Conservation (phyloP, 768 basidiomycete genomes). For the Infundibulicybe gibba region DNA sequence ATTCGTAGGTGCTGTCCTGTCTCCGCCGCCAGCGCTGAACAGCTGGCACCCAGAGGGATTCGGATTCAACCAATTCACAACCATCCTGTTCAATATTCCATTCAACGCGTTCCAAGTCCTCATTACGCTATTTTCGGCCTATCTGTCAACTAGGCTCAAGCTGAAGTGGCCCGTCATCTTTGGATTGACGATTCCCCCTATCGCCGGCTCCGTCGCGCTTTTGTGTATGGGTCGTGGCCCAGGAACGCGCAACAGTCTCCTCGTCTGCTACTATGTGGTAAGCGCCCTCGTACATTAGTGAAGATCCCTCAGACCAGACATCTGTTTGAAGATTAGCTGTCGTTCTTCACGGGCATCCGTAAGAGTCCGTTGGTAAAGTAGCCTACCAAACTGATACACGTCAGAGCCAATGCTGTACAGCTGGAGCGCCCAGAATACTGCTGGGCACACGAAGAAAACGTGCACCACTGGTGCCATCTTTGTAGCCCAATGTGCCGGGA, state of each 20-base stretch:
- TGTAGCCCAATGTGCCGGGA: conserved; percentile 41
- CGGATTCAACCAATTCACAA: conserved; percentile 35
- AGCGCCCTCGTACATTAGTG: conserved; percentile 1
- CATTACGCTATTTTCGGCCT: conserved; percentile 30
- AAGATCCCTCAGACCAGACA: too few relatives aligned
- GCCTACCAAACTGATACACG: background rate
- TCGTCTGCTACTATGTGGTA: conserved; percentile 37
- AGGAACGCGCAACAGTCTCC: conserved; percentile 21
- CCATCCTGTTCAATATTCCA: conserved; percentile 46
- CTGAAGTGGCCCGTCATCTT: conserved; percentile 38
- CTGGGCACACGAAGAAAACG: conserved; percentile 38
- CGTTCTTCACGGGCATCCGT: conserved; percentile 32
- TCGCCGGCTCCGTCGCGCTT: conserved; percentile 32
- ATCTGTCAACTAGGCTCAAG: conserved; percentile 29
- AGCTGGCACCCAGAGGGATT: conserved; percentile 25
- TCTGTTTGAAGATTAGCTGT: conserved; percentile 15
- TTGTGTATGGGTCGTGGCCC: conserved; percentile 26
- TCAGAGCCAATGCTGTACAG: conserved; percentile 36
- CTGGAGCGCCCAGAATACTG: conserved; percentile 37
- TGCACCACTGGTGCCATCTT: conserved; percentile 40
- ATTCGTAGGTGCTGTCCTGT: conserved; percentile 20
- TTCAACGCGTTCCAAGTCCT: conserved; percentile 39
- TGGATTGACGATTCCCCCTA: conserved; percentile 29
- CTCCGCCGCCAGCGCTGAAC: background rate
- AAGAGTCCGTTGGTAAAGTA: conserved; percentile 2